A percentile compares a stretch with the other conserved stretches of the same genome.
Conservation (phyloP, 805 yeast species). For the Yamadazyma akitaensis region DNA sequence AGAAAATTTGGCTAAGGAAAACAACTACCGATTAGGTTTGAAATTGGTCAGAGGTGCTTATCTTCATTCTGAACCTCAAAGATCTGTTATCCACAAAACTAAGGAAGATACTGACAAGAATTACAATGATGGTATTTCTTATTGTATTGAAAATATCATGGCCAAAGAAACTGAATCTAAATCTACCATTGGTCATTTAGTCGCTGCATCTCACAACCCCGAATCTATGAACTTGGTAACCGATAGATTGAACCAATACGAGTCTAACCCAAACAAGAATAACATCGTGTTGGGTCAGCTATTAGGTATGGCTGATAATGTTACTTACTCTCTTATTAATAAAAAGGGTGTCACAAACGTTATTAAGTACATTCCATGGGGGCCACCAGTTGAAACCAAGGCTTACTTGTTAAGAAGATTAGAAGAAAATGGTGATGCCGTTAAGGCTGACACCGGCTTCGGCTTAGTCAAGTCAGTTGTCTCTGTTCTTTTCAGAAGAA, state of each 20-base stretch:
- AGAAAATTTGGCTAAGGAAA: slow-evolving; percentile 56
- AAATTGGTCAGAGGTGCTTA: slow-evolving; percentile 96
- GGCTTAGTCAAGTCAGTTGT: slow-evolving; percentile 59
- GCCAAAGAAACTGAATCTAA: slow-evolving; percentile 36
- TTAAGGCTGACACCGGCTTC: slow-evolving; percentile 78
- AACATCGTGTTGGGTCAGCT: slow-evolving; percentile 86
- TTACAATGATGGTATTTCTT: slow-evolving; percentile 67
- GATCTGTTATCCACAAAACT: slow-evolving; percentile 69
- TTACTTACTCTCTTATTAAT: slow-evolving; percentile 69
- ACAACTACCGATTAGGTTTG: slow-evolving; percentile 72
- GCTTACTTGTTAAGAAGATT: slow-evolving; percentile 84
- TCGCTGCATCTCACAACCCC: slow-evolving; percentile 88
- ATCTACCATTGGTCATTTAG: slow-evolving; percentile 67
- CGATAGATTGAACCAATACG: slow-evolving; percentile 37
- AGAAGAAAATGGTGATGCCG: slow-evolving; percentile 96
- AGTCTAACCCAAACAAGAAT: slow-evolving; percentile 29
- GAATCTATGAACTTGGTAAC: slow-evolving; percentile 75
- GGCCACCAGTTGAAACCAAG: slow-evolving; percentile 91
- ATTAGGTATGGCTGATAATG: slow-evolving; percentile 92
- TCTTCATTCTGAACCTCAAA: slow-evolving; percentile 79
- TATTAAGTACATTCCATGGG: slow-evolving; percentile 96
- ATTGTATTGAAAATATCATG: slow-evolving; percentile 58
- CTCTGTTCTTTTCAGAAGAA: slow-evolving; percentile 23
- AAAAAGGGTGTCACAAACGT: slow-evolving; percentile 67
- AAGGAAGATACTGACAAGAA: slow-evolving; percentile 78